A percentile compares a stretch with the other conserved stretches of the same genome.
Conservation (phyloP, 352 stramenopile species). For the Pythium angustatum region DNA sequence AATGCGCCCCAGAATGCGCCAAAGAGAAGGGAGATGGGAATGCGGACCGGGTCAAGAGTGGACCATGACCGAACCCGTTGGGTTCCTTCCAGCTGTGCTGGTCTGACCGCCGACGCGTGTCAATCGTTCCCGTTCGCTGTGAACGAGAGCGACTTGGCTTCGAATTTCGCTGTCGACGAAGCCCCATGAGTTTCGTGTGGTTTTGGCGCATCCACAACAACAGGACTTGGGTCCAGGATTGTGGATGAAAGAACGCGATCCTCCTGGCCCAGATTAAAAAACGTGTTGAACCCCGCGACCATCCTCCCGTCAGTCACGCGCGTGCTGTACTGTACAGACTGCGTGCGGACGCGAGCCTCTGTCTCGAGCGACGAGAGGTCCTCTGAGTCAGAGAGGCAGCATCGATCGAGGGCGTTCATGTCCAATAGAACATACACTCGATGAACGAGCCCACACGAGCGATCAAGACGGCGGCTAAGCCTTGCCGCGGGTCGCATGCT, state of each 20-base stretch:
- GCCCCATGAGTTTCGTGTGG: not conserved
- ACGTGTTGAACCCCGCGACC: too few species aligned
- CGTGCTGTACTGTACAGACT: not conserved
- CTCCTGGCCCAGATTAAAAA: too few species aligned
- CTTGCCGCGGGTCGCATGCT: too few species aligned
- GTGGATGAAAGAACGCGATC: conserved; percentile 9
- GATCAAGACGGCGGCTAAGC: too few species aligned
- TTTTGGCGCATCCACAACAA: not conserved
- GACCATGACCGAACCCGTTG: too few species aligned
- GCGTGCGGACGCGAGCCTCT: not conserved
- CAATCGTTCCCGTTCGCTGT: not conserved
- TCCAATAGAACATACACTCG: too few species aligned
- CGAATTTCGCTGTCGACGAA: not conserved
- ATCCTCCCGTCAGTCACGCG: not conserved
- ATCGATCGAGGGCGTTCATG: not conserved
- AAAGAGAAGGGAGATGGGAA: not conserved
- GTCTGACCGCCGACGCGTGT: not conserved
- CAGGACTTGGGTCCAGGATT: not conserved
- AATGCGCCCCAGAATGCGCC: conserved; percentile 4
- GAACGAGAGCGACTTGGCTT: too few species aligned
- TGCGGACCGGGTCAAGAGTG: not conserved
- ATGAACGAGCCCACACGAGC: too few species aligned
- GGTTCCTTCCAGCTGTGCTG: not conserved
- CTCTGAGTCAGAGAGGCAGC: too few species aligned
- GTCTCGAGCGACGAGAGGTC: too few species aligned